Base-by-base conservation (phyloP, 2,329 filamentous ascomycete species). In the Dryadomyces quercivorus region DNA sequence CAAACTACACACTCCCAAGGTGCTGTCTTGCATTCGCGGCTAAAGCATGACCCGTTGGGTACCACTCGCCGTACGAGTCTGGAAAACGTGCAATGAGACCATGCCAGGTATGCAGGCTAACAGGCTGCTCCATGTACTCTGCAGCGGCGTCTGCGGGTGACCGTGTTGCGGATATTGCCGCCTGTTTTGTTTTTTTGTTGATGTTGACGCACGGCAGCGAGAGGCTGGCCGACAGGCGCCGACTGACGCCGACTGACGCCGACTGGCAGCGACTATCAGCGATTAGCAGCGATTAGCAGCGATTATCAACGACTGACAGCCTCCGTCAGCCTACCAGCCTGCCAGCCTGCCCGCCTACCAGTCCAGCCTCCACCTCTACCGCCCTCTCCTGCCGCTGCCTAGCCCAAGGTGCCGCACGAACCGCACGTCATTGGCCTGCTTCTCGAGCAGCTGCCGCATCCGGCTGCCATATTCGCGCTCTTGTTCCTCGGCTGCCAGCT, bases 341-440 rank as follows among this genome's bases (percentile, higher is more conserved):
- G 22, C n/a, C n/a, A 15, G 26, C 48, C 48, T 18, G 15, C 18
- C 44, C 2, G n/a, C 20, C 18, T n/a, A n/a, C 2, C n/a, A 5
- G 16, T 13, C n/a, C n/a, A n/a, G n/a, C n/a, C n/a, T n/a, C n/a
- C n/a, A n/a, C n/a, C 10, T 16, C 10, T n/a, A 44, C 50, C 51
- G 45, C 9, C 26, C 26, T 26, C 50, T 15, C 42, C 47, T 46
- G 20, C 55, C 54, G 18, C 42, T 64, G 63, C 56, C 69, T 71
- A 66, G 81, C 18, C 65, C 84, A 61, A 90, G 73, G 26, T 81
- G 80, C 59, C 79, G 79, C 66, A 92, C 79, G 67, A 88, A 89
- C 60, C 83, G 75, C 56, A 86, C 80, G 67, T 93, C 88, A 64
- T 90, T 82, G 10, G 88, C 88, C 69, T 94, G 88, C 59, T 75